phyloP scores from a whole-genome alignment of 2,329 filamentous ascomycete genomes.

The Zalaria sp. region DNA sequence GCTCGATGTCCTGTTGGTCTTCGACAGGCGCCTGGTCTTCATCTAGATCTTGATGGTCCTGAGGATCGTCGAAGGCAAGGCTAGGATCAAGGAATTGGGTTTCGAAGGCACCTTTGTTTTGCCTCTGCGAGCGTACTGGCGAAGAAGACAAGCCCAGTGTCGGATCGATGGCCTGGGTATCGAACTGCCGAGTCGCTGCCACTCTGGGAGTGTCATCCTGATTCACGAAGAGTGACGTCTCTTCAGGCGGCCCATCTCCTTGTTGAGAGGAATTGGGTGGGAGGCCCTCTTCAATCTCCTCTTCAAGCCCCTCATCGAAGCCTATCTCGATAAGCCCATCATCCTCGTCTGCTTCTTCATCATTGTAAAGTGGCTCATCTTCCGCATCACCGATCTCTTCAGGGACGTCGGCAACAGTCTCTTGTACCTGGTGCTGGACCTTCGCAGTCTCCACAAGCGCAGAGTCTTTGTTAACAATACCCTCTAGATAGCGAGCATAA shows the following conservation, averaged over 20 bases:
- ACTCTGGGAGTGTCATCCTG: too few relatives aligned
- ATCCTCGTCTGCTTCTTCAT: constrained; percentile 1
- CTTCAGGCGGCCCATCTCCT: background rate
- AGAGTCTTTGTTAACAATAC: constrained; percentile 1
- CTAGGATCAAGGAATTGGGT: too few relatives aligned
- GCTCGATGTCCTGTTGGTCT: constrained; percentile 6
- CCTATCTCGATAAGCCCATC: background rate
- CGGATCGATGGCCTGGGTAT: background rate
- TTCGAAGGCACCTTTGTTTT: too few relatives aligned
- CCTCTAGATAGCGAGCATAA: constrained; percentile 13
- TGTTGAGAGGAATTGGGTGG: background rate
- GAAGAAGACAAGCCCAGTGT: background rate
- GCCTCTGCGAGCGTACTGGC: background rate
- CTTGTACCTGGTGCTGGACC: too few relatives aligned
- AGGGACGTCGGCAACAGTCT: too few relatives aligned
- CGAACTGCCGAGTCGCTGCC: background rate
- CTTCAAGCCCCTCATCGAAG: background rate
- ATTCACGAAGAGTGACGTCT: background rate
- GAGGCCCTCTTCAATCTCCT: background rate
- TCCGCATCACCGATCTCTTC: background rate
- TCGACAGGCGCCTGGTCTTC: constrained; percentile 2
- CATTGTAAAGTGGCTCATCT: background rate
- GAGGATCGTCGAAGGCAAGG: background rate
- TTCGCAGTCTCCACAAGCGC: too few relatives aligned
- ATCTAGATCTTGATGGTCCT: background rate